Base-by-base conservation (phyloP, 495 filamentous ascomycete species). In the Neurospora africana region DNA sequence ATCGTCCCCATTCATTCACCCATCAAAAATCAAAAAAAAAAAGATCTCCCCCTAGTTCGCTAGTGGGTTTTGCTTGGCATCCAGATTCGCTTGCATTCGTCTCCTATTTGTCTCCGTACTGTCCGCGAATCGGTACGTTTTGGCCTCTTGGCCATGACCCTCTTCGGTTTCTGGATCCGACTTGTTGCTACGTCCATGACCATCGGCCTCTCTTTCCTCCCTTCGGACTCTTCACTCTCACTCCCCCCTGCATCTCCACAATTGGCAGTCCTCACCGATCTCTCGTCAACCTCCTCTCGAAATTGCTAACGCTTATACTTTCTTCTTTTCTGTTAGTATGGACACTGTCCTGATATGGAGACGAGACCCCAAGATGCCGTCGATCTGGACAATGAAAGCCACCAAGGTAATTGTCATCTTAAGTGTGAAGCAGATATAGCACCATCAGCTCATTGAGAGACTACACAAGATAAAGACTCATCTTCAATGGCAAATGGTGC, bases 81-180 rank as follows among this genome's bases (percentile, higher is more conserved):
- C 35, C 47, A 67, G 13, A 69, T 71, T 68, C 40, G 41, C 70
- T 33, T 65, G 36, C 73, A 72, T 67, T 17, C 33, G 5, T 40
- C 27, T 41, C 71, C 35, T 68, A 72, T 43, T 40, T 41, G 65
- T 72, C 39, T 47, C 53, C 70, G n/a, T 69, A 33, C 53, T 19
- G 13, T 33, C 53, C 27, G 53, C 53, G 53, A 33, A 33, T 65
- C 53, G 53, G 53, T 61, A 33, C 27, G 53, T 30, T 61, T 30
- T 30, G 23, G 47, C 13, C 23, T 10, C 47, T 58, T 58, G 47
- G 47, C 5, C 21, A 58, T 27, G 21, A 27, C 47, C 47, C 47
- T 58, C 10, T 58, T 58, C 5, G 47, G 47, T 58, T 15, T 27
- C 21, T 13, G 21, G 44, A 27, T 53, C 44, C 21, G 21, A 53